These are phyloP conservation scores for Veloboletus limbatus DNA, from an alignment of 1,284 basidiomycete species.

Conservation along the genomic window DNA sequence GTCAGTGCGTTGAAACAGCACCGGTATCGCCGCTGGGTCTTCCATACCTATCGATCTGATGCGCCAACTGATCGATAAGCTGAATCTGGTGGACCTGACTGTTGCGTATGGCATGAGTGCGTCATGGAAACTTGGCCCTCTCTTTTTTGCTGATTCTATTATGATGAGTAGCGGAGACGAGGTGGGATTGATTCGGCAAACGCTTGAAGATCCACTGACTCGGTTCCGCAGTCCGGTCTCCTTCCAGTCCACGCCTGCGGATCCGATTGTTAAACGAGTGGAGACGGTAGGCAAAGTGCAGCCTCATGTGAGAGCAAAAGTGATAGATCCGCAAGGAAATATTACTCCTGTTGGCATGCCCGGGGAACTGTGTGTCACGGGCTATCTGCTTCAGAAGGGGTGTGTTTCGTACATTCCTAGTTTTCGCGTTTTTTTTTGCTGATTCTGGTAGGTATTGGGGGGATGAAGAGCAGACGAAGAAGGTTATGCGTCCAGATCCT, in stretches of 20 bases:
- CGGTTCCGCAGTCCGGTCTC: constrained; percentile 62
- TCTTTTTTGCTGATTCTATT: constrained; percentile 22
- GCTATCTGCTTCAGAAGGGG: constrained; percentile 81
- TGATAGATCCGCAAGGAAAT: constrained; percentile 59
- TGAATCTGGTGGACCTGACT: constrained; percentile 71
- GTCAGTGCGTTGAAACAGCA: constrained; percentile 39
- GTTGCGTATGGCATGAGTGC: constrained; percentile 82
- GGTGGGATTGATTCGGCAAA: constrained; percentile 30
- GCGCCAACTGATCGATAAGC: constrained; percentile 61
- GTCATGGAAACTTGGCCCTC: constrained; percentile 25
- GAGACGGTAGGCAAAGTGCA: constrained; percentile 78
- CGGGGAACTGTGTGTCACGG: constrained; percentile 73
- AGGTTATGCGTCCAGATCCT: constrained; percentile 53
- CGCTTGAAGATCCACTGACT: neutral
- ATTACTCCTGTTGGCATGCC: constrained; percentile 65
- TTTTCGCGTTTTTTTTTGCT: neutral
- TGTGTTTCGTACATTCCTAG: constrained; percentile 29
- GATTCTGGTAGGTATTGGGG: constrained; percentile 65
- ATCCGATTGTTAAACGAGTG: constrained; percentile 68
- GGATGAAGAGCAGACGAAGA: constrained; percentile 66
- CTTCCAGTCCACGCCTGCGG: constrained; percentile 70
- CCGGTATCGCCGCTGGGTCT: constrained; percentile 79
- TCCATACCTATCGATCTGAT: constrained; percentile 79
- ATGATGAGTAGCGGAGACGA: constrained; percentile 51
- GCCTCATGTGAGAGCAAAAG: constrained; percentile 76